Percentiles rank a stretch among this genome's conserved stretches.
Conservation (phyloP, 2,329 filamentous ascomycete genomes). For the Phyllosticta citribraziliensis region DNA sequence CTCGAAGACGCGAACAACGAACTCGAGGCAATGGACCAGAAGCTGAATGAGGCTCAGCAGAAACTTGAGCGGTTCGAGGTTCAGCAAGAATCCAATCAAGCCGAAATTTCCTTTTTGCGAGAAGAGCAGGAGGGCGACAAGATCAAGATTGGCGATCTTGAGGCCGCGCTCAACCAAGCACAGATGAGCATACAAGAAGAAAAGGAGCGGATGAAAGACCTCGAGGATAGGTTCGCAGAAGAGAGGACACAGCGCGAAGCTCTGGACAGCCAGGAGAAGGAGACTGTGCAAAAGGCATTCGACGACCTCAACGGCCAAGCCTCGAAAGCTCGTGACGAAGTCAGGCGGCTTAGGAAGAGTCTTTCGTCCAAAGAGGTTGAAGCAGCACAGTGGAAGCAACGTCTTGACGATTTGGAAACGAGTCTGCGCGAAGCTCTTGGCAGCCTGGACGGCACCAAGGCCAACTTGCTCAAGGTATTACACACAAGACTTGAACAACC, state of each 20-base stretch:
- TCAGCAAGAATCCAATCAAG: conserved; percentile 84
- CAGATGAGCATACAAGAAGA: conserved; percentile 76
- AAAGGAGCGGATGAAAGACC: conserved; percentile 52
- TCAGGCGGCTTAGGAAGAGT: conserved; percentile 69
- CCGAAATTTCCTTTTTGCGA: conserved; percentile 86
- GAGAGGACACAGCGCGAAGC: conserved; percentile 82
- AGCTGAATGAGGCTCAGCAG: conserved; percentile 71
- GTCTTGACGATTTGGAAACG: conserved; percentile 79
- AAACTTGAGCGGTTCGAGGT: conserved; percentile 83
- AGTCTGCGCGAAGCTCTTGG: conserved; percentile 79
- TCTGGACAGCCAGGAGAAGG: conserved; percentile 79
- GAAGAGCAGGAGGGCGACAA: conserved; percentile 98
- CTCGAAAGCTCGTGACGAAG: conserved; percentile 74
- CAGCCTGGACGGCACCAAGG: conserved; percentile 76
- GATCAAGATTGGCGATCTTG: conserved; percentile 91
- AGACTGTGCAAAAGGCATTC: conserved; percentile 86
- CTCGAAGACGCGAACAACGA: conserved; percentile 77
- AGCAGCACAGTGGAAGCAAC: conserved; percentile 82
- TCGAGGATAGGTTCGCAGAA: conserved; percentile 57
- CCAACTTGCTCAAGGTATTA: conserved; percentile 67
- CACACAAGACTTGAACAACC: not conserved
- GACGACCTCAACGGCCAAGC: conserved; percentile 86
- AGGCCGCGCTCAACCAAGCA: conserved; percentile 69
- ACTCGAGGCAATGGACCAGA: conserved; percentile 74
- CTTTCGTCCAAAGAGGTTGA: conserved; percentile 79